Base-by-base conservation (phyloP, 306 rosid species). In the Canavalia ensiformis region DNA sequence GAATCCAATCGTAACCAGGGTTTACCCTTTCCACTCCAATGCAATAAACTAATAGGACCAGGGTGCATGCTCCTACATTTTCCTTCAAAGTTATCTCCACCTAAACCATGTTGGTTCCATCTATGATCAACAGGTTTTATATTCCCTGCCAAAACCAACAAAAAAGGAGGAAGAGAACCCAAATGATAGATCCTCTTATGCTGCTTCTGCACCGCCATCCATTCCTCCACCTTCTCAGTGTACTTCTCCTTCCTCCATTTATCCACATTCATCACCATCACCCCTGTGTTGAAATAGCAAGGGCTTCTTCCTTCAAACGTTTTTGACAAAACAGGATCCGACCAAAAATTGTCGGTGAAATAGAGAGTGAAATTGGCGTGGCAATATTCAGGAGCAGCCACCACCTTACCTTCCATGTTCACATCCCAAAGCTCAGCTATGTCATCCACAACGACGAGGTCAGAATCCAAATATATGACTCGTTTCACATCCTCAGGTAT, bases 21-120 rank as follows among this genome's bases (percentile, higher is more conserved):
- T 84, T 89, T 90, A 2, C 94, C 97, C 69, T 90, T 92, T 0
- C 97, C 97, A 56, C 94, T 92, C 94, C 97, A 92, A 80, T 92
- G 97, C 58, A 92, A 58, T 34, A 92, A 72, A 75, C 93, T 90
- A 35, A 90, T 85, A 4, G 94, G 92, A 4, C 94, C 94, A 29
- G 97, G 94, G 69, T 90, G 94, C 41, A 89, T 39, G 1, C 70
- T 77, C 82, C 94, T 76, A 9, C 94, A 92, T 59, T 80, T 89
- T 0, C 97, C 94, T 85, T 92, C 88, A 31, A 89, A 75, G 57
- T 90, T 92, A 58, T 92, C 94, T 13, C 94, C 97, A 4, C 97
- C 93, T 3, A 92, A 83, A 8, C 97, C 97, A 57, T 92, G 97
- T 28, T 89, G 94, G 75, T 92, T 92, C 97, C 97, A 91, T 42